Base-by-base conservation (phyloP, 2,329 filamentous ascomycete species). In the Trematosphaeria pertusa region DNA sequence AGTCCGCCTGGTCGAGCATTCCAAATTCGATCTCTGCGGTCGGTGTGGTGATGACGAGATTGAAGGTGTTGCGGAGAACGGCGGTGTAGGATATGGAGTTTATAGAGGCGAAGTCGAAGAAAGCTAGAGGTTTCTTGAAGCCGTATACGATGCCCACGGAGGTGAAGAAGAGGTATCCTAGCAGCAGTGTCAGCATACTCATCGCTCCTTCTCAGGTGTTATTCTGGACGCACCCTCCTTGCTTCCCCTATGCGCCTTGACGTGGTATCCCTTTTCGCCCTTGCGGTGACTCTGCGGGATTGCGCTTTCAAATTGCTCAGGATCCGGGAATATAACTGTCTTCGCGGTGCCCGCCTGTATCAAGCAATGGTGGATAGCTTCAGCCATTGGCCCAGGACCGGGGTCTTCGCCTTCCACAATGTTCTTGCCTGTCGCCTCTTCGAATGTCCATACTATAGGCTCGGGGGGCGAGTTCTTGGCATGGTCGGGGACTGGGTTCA, bases 1-100 rank as follows among this genome's bases (percentile, higher is more conserved):
- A 86, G 59, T 87, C 81, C 7, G 78, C 80, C 59, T 87, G 84
- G 53, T 87, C 84, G 32, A 87, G 73, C 84, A 87, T 87, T 32
- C 78, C 80, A 55, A 87, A 85, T 55, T 87, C 84, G 14, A 83
- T 74, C 53, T 87, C 84, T 58, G 82, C 76, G 1, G 70, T 69
- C 21, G 76, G 75, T 3, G 75, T 75, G 32, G 74, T 73, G 45
- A 87, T 78, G 56, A 83, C 83, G 24, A 87, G 77, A 58, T 87
- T 87, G 73, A 87, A 87, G 0, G 84, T 87, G 24, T 84, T 80
- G 56, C 85, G 83, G 5, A 87, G 73, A 14, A 87, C 81, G 31
- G 81, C 82, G 3, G 83, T 86, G 70, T 86, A 87, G 30, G 81
- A 83, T 35, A 86, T 79, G 17, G 79, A 80, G 40, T 81, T 80